Conservation (phyloP, 2,329 filamentous ascomycete genomes). For the Chrysoporthe austroafricana region DNA sequence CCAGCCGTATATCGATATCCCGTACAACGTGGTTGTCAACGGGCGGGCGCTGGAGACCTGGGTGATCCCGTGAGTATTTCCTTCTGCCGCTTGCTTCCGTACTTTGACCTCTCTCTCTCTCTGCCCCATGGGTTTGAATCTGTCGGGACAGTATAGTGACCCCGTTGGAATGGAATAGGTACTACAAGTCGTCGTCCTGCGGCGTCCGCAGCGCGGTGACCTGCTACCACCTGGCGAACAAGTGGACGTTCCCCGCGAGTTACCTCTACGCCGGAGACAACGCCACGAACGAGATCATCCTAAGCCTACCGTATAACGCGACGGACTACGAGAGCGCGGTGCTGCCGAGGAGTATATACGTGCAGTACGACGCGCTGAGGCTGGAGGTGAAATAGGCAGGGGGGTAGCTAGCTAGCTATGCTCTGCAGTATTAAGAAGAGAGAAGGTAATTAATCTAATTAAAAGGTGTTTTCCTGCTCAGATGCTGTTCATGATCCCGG, state of each 20-base stretch:
- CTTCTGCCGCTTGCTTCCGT: not conserved
- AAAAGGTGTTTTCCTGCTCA: too few species aligned
- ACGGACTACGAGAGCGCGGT: conserved; percentile 63
- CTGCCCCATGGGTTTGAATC: not conserved
- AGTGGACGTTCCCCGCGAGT: conserved; percentile 58
- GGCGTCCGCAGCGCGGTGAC: conserved; percentile 62
- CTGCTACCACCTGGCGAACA: conserved; percentile 65
- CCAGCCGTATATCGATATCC: conserved; percentile 57
- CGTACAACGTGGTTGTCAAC: conserved; percentile 49
- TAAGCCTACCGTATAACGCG: conserved; percentile 63
- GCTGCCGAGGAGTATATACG: conserved; percentile 58
- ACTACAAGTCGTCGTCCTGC: conserved; percentile 62
- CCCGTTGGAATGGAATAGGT: conserved; percentile 36
- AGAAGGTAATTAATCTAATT: not conserved
- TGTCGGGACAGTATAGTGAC: too few species aligned
- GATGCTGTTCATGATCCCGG: too few species aligned
- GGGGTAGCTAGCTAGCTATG: too few species aligned
- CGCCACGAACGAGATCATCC: conserved; percentile 54
- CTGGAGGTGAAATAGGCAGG: conserved; percentile 53
- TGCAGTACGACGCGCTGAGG: conserved; percentile 68
- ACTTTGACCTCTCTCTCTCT: not conserved
- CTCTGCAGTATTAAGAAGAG: not conserved
- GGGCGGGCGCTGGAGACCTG: conserved; percentile 52
- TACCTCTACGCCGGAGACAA: conserved; percentile 51
- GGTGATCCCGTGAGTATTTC: conserved; percentile 54